These are phyloP conservation scores for Nephelium lappaceum DNA, from an alignment of 345 rosid genomes.

Conservation along the genomic window DNA sequence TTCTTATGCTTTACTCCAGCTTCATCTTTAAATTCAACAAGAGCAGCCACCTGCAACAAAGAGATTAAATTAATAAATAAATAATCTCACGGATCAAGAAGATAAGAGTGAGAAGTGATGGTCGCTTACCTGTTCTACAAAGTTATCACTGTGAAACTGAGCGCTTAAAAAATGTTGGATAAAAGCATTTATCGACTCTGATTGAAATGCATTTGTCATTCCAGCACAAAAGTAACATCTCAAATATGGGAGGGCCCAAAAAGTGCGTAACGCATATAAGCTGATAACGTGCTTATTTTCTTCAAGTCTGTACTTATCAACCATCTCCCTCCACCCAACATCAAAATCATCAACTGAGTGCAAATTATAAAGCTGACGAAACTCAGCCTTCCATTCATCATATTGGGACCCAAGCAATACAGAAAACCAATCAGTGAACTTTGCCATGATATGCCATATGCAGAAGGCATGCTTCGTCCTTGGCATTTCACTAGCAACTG, in stretches of 20 bases:
- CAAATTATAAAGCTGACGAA: constrained; percentile 48
- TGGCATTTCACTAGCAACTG: constrained; percentile 50
- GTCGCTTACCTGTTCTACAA: constrained; percentile 47
- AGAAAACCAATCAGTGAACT: constrained; percentile 67
- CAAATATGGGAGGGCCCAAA: constrained; percentile 62
- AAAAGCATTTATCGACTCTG: constrained; percentile 49
- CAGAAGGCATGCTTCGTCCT: constrained; percentile 58
- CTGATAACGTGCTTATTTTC: constrained; percentile 54
- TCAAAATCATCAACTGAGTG: constrained; percentile 52
- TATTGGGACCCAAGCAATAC: constrained; percentile 48
- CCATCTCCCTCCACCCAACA: constrained; percentile 55
- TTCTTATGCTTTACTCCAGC: constrained; percentile 47
- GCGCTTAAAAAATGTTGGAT: constrained; percentile 49
- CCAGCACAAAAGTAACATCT: constrained; percentile 60
- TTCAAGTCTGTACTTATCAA: constrained; percentile 46
- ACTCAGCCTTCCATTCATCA: constrained; percentile 61
- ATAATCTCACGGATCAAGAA: constrained; percentile 12
- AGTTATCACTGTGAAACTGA: constrained; percentile 43
- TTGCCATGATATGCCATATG: constrained; percentile 58
- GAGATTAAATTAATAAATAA: constrained; percentile 1
- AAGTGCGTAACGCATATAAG: constrained; percentile 46
- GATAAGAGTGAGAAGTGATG: neutral
- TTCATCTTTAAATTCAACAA: constrained; percentile 40
- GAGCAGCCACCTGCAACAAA: constrained; percentile 43
- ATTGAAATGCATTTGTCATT: constrained; percentile 39